These are phyloP conservation scores for Diplotaxis tenuifolia DNA, from an alignment of 345 rosid species.

Conservation along the genomic window DNA sequence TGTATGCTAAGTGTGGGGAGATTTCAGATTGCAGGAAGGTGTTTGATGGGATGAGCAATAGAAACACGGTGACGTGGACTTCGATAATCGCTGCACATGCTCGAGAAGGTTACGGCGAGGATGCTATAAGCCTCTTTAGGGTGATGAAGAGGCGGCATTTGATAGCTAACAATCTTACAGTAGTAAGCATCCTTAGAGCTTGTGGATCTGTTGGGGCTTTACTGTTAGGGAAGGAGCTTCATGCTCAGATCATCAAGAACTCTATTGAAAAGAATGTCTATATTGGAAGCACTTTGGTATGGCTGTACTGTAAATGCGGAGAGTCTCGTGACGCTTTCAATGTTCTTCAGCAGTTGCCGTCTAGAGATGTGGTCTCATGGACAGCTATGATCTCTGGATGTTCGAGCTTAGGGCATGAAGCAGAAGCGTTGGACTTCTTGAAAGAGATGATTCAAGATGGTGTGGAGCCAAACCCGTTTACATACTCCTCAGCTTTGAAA, in stretches of 20 bases:
- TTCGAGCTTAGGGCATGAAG: constrained; percentile 66
- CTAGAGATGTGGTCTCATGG: constrained; percentile 86
- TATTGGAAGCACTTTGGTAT: constrained; percentile 71
- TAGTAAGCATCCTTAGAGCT: constrained; percentile 74
- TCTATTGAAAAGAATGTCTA: constrained; percentile 49
- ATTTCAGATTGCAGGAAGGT: constrained; percentile 58
- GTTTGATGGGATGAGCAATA: constrained; percentile 60
- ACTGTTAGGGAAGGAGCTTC: constrained; percentile 67
- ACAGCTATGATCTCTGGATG: constrained; percentile 89
- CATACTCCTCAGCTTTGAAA: constrained; percentile 78
- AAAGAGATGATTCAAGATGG: constrained; percentile 88
- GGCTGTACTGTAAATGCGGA: constrained; percentile 85
- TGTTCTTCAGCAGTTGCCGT: constrained; percentile 70
- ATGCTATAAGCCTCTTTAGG: constrained; percentile 66
- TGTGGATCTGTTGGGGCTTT: constrained; percentile 68
- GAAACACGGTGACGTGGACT: constrained; percentile 86
- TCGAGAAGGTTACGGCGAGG: constrained; percentile 71
- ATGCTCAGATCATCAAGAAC: constrained; percentile 65
- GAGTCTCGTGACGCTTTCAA: constrained; percentile 54
- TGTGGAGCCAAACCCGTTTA: constrained; percentile 73
- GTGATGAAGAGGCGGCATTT: constrained; percentile 69
- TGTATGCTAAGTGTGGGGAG: constrained; percentile 89
- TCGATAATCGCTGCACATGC: constrained; percentile 89
- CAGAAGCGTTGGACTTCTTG: constrained; percentile 69
- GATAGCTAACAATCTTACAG: constrained; percentile 60